Percentiles rank a stretch among this genome's conserved stretches.
Evolutionary conservation across 2,329 filamentous ascomycete genomes (phyloP).

Genomic region (Botrytis hyacinthi): DNA sequence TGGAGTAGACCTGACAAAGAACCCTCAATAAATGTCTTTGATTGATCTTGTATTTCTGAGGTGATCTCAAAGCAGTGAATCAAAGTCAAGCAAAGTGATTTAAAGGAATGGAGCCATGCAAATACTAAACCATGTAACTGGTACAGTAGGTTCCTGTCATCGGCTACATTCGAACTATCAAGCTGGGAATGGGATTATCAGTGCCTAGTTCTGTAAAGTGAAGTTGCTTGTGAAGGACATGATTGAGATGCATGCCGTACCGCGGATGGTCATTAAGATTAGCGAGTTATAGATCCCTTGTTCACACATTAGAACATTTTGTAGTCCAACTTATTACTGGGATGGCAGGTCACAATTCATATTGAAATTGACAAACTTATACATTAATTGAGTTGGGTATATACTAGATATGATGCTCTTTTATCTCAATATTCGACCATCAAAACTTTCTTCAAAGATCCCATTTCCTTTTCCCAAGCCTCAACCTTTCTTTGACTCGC

Average conservation of each 20-base stretch:
- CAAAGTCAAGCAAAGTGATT: background rate
- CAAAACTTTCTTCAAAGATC: conserved; percentile 68
- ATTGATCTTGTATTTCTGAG: background rate
- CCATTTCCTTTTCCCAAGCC: conserved; percentile 70
- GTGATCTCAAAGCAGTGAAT: background rate
- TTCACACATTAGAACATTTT: background rate
- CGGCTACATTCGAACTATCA: too few species aligned
- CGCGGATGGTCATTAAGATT: too few species aligned
- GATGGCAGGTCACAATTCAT: background rate
- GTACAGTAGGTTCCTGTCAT: too few species aligned
- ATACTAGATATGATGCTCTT: conserved; percentile 8
- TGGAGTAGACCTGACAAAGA: background rate
- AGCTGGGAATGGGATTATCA: too few species aligned
- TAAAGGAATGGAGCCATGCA: background rate
- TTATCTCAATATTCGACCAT: conserved; percentile 44
- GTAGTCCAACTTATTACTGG: background rate
- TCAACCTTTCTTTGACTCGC: conserved; percentile 73
- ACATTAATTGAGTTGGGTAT: conserved; percentile 27
- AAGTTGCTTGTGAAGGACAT: too few species aligned
- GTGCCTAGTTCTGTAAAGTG: too few species aligned
- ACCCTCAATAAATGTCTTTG: background rate
- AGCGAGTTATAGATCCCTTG: background rate
- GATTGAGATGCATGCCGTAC: too few species aligned
- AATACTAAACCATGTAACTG: too few species aligned
- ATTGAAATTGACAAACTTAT: background rate